phyloP scores from a whole-genome alignment of 2,329 filamentous ascomycete species.

The Seiridium unicorne region DNA sequence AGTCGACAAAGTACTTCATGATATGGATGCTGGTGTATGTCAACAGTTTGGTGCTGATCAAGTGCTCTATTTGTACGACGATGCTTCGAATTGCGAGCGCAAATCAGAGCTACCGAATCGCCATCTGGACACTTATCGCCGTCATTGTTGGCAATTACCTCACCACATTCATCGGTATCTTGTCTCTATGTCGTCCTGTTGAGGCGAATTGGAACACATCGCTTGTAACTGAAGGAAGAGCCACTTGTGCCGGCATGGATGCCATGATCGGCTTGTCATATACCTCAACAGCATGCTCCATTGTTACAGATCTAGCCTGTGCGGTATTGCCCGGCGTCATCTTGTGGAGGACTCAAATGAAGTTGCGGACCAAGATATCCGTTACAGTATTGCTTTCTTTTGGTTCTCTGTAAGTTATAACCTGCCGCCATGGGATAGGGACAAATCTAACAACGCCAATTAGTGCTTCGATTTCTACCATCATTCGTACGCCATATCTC shows the following conservation, averaged over 20 bases:
- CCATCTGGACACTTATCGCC: conserved; percentile 16
- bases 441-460: background rate
- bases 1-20: conserved; percentile 19
- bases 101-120: conserved; percentile 14
- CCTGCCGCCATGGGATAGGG: background rate
- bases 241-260: conserved; percentile 14
- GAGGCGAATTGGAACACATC: conserved; percentile 24
- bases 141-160: conserved; percentile 24
- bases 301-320: conserved; percentile 30
- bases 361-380: conserved; percentile 17
- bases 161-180: conserved; percentile 27
- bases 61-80: conserved; percentile 34
- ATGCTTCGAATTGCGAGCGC: conserved; percentile 31
- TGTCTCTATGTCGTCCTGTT: conserved; percentile 31
- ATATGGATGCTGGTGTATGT: conserved; percentile 27
- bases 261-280: conserved; percentile 22
- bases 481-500: conserved; percentile 20
- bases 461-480: conserved; percentile 21
- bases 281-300: conserved; percentile 28
- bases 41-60: conserved; percentile 19
- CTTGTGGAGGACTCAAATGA: conserved; percentile 31
- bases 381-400: conserved; percentile 23
- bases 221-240: conserved; percentile 25
- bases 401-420: conserved; percentile 15
- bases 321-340: conserved; percentile 29